Evolutionary conservation across 2,329 filamentous ascomycete species (phyloP).

Genomic region (Magnaporthiopsis poae): DNA sequence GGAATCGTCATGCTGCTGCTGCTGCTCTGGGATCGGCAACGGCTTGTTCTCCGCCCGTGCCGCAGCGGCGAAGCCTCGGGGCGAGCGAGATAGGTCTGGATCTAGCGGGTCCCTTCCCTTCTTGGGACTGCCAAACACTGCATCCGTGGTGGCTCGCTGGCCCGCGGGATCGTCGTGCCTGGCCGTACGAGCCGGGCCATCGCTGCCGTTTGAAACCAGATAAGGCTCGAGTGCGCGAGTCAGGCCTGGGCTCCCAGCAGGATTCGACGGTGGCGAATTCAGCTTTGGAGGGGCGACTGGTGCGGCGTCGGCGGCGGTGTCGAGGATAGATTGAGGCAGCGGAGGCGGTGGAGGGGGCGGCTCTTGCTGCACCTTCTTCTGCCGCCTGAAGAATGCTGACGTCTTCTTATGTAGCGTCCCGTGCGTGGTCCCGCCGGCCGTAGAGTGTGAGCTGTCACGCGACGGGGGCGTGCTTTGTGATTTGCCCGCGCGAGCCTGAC

Average conservation of each 20-base stretch:
- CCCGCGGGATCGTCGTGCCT: not conserved
- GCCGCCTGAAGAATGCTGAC: slow-evolving; percentile 84
- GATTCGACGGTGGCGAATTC: slow-evolving; percentile 18
- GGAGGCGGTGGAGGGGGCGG: slow-evolving; percentile 23
- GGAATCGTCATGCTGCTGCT: not conserved
- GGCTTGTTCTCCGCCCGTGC: not conserved
- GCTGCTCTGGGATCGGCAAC: not conserved
- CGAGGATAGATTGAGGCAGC: slow-evolving; percentile 26
- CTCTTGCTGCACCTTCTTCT: slow-evolving; percentile 74
- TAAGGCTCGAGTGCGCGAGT: slow-evolving; percentile 83
- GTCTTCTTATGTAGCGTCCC: slow-evolving; percentile 70
- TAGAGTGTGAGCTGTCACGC: slow-evolving; percentile 38
- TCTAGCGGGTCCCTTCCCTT: not conserved
- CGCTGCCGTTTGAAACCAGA: slow-evolving; percentile 32
- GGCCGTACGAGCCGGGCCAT: not conserved
- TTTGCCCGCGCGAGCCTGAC: slow-evolving; percentile 32
- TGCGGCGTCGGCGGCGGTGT: slow-evolving; percentile 22
- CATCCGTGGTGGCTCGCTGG: not conserved
- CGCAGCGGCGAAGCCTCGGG: no score
- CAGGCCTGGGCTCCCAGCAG: slow-evolving; percentile 56
- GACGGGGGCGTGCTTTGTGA: slow-evolving; percentile 38
- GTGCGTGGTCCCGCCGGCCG: slow-evolving; percentile 36
- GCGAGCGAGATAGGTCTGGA: not conserved
- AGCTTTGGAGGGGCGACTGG: slow-evolving; percentile 11
- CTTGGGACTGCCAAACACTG: not conserved